Base-by-base conservation (phyloP, 2,329 filamentous ascomycete species). In the Diaporthe sp. region DNA sequence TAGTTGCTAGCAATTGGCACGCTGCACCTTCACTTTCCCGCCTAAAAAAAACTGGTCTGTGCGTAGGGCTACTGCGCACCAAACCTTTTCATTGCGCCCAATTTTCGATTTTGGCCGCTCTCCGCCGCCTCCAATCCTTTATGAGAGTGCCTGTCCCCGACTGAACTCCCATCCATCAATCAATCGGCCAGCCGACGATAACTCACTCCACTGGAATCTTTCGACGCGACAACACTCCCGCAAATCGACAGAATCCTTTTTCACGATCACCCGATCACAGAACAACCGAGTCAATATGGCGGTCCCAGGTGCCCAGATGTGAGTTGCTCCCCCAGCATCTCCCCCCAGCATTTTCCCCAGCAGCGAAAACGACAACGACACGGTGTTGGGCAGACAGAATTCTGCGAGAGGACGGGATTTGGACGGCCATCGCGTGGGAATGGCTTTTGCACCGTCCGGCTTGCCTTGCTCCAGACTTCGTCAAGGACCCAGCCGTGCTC, bases 271-370 rank as follows among this genome's bases (percentile, higher is more conserved):
- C 67, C 75, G 73, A 75, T 79, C 79, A 74, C 75, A 76, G 78
- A 79, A 76, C 78, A 80, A 82, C 81, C 81, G 77, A 83, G 84
- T 85, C 88, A 91, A 86, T 80, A 91, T 91, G 90, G 89, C 90
- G 87, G 86, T 88, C 84, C 88, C 89, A 81, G 90, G 90, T 84
- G 85, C 89, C 84, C 90, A 91, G 85, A 91, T 92, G 90, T 92
- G 86, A 90, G 90, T 87, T 78, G 76, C 74, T 63, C 73, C 74
- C 75, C 31, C 77, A 74, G 39, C 53, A 61, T 55, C 61, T 57
- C 13, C n/a, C 39, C 39, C 61, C 28, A 20, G 28, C 53, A 20
- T 55, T 31, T 55, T 15, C 4, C 20, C 28, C 7, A 15, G 25
- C 44, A n/a, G 25, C 63, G n/a, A 37, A 49, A 10, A 25, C 63